These are phyloP conservation scores for Biscogniauxia mediterranea DNA, from an alignment of 2,329 filamentous ascomycete species.

Conservation along the genomic window DNA sequence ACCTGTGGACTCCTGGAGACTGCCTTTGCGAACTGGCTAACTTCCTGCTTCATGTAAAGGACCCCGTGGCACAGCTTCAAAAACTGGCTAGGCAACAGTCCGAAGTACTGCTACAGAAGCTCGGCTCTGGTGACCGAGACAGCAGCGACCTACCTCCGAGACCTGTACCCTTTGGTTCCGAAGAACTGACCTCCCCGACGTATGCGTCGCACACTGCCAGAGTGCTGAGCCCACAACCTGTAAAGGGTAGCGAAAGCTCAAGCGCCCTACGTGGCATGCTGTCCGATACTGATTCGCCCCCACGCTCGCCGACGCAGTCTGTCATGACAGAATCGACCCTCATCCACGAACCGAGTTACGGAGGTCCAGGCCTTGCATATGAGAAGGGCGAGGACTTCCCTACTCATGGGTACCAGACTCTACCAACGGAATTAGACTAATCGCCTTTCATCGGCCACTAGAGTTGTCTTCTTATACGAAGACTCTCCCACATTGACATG, in stretches of 20 bases:
- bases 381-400: conserved; percentile 49
- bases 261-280: conserved; percentile 19
- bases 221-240: conserved; percentile 42
- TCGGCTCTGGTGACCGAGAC: conserved; percentile 37
- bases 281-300: neutral
- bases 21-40: conserved; percentile 58
- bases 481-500: neutral
- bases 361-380: conserved; percentile 49
- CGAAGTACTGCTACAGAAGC: conserved; percentile 55
- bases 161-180: conserved; percentile 53
- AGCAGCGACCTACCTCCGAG: conserved; percentile 47
- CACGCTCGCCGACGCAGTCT: conserved; percentile 13
- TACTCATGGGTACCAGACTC: conserved; percentile 36
- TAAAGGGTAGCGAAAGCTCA: conserved; percentile 39
- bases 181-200: conserved; percentile 43
- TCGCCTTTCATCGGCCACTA: neutral
- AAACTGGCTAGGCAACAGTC: conserved; percentile 67
- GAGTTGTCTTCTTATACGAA: neutral
- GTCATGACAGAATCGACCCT: conserved; percentile 13
- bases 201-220: conserved; percentile 41
- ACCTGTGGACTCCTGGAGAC: conserved; percentile 47
- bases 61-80: conserved; percentile 68
- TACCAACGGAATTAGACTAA: conserved; percentile 26
- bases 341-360: conserved; percentile 45
- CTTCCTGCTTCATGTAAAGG: conserved; percentile 53